Evolutionary conservation across 1,284 basidiomycete genomes (phyloP).

Genomic region (Apiotrichum siamense): DNA sequence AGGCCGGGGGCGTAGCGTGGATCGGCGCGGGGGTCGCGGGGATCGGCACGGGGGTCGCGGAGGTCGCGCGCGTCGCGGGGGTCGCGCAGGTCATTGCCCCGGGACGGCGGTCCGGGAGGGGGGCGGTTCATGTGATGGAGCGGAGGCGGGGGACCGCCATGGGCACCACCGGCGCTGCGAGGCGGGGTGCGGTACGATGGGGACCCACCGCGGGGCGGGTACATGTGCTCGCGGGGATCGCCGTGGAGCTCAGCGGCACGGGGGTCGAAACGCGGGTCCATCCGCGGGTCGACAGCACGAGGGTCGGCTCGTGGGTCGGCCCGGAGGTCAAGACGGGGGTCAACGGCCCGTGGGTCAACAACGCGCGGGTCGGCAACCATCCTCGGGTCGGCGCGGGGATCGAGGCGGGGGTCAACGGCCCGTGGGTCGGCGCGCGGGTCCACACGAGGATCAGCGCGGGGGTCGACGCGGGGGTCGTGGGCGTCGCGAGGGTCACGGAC

Average conservation of each 20-base stretch:
- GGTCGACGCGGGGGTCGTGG: not conserved
- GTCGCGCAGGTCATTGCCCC: not conserved
- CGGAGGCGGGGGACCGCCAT: not conserved
- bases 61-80: slow-evolving; percentile 3
- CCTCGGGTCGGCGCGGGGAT: not conserved
- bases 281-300: not conserved
- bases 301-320: not conserved
- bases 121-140: slow-evolving; percentile 2
- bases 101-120: slow-evolving; percentile 2
- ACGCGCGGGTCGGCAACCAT: no score
- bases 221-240: slow-evolving; percentile 1
- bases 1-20: not conserved
- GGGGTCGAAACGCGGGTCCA: not conserved
- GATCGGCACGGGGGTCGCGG: not conserved
- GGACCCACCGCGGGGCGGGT: not conserved
- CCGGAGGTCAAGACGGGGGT: slow-evolving; percentile 2
- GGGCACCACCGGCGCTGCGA: slow-evolving; percentile 7
- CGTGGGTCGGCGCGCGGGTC: not conserved
- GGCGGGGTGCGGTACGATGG: slow-evolving; percentile 6
- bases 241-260: no score
- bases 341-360: no score
- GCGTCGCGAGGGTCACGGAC: no score
- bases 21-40: not conserved
- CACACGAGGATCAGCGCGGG: slow-evolving; percentile 1
- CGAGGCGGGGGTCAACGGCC: not conserved